Evolutionary conservation across 805 yeast species (phyloP), one percentile per base, ranked within the genome.

Genomic region (Wickerhamiella kurtzmanii): DNA sequence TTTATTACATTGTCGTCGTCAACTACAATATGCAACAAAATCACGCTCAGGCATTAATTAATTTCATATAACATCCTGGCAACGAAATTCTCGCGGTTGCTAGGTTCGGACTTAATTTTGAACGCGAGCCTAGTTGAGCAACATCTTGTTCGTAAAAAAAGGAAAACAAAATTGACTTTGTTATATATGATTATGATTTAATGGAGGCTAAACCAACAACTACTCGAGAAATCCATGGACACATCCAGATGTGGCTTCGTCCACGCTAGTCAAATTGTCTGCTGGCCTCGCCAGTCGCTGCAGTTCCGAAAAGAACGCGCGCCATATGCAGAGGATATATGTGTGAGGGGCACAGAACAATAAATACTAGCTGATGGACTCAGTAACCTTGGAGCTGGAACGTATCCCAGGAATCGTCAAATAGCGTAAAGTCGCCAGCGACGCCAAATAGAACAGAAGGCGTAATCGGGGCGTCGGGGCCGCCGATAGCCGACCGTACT

Each of bases 371-470:
- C 32, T 25, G 32, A 25, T 25, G 32, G 32, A 11, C 32, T 25
- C 32, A 25, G 32, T 25, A 25, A 25, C 32, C 32, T 6, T 25
- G 32, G 32, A 25, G 6, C 32, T 25, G 32, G 25, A 46, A 32
- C 19, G 42, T 13, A 21, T 52, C 53, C 16, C 22, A 20, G 35
- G 48, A n/a, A 20, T 55, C 60, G n/a, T 53, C 53, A 37, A 51
- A 53, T 45, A 50, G 19, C 37, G 56, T 44, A 47, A 43, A 50
- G 45, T 56, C 60, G 48, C 59, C 60, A 32, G 49, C 47, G 9
- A 47, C 47, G 37, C 57, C 57, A 39, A 47, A 49, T 15, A 48
- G 25, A 35, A 52, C 41, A 44, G 52, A 44, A 44, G 50, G 48
- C 44, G 50, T 20, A n/a, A 35, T 37, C 39, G 25, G 18, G 45